These are phyloP conservation scores for Naganishia sp. DNA, from an alignment of 1,284 basidiomycete species.

Conservation along the genomic window DNA sequence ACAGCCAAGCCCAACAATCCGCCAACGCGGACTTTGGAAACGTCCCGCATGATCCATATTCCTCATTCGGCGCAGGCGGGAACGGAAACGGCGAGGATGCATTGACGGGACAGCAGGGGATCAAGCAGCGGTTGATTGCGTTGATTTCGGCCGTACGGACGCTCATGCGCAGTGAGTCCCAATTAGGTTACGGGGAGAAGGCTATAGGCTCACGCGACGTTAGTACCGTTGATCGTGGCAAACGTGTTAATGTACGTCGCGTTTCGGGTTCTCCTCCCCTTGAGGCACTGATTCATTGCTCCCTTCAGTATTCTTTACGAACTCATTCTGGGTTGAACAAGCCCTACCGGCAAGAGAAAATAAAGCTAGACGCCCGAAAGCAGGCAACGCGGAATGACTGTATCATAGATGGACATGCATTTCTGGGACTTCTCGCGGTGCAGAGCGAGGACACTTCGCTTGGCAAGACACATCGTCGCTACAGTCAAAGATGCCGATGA, in stretches of 20 bases:
- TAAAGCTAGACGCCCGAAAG: not conserved
- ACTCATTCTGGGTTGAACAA: slow-evolving; percentile 63
- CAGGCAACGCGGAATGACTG: not conserved
- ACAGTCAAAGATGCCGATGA: no score
- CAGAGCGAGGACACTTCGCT: no score
- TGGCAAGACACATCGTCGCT: no score
- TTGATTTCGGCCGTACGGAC: slow-evolving; percentile 91
- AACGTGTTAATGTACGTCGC: slow-evolving; percentile 67
- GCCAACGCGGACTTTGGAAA: slow-evolving; percentile 50
- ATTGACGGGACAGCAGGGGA: slow-evolving; percentile 58
- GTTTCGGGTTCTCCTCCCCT: not conserved
- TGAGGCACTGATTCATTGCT: slow-evolving; percentile 14
- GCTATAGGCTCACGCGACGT: slow-evolving; percentile 24
- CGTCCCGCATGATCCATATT: slow-evolving; percentile 59
- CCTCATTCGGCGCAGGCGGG: slow-evolving; percentile 56
- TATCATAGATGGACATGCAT: not conserved
- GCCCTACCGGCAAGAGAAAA: not conserved
- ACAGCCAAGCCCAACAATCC: slow-evolving; percentile 41
- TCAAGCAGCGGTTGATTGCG: slow-evolving; percentile 85
- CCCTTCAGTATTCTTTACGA: slow-evolving; percentile 67
- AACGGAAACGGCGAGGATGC: slow-evolving; percentile 31
- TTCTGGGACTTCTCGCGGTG: no score
- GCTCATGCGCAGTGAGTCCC: slow-evolving; percentile 81
- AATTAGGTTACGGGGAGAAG: slow-evolving; percentile 32
- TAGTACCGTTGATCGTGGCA: slow-evolving; percentile 81